Percentiles rank a stretch among this genome's conserved stretches.
Conservation (phyloP, 2,329 filamentous ascomycete species). For the Aspergillus alliaceus region DNA sequence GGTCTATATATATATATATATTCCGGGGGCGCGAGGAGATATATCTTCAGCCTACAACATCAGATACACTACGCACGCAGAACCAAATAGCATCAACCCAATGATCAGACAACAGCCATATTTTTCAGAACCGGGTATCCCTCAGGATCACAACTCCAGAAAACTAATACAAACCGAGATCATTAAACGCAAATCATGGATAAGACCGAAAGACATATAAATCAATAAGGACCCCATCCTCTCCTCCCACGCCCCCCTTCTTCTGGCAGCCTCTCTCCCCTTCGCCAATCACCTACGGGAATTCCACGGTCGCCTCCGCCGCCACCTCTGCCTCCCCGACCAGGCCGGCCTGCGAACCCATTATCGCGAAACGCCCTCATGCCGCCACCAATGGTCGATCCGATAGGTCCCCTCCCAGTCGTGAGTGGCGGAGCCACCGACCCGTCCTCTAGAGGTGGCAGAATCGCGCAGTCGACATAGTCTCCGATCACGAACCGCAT, state of each 20-base stretch:
- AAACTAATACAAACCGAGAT: conserved; percentile 1
- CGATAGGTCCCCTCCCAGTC: conserved; percentile 45
- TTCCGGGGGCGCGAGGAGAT: not conserved
- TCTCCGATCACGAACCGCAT: conserved; percentile 85
- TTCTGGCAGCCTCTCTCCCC: conserved; percentile 49
- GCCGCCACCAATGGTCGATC: conserved; percentile 40
- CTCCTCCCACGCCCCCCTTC: conserved; percentile 35
- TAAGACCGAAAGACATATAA: not conserved
- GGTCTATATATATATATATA: not conserved
- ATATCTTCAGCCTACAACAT: not conserved
- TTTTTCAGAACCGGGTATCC: conserved; percentile 13
- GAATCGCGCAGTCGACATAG: conserved; percentile 78
- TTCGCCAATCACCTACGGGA: conserved; percentile 50
- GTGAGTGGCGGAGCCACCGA: conserved; percentile 65
- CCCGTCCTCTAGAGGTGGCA: conserved; percentile 73
- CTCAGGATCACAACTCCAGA: conserved; percentile 15
- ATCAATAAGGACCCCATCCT: conserved; percentile 42
- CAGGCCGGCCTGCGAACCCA: conserved; percentile 42
- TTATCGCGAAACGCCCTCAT: conserved; percentile 48
- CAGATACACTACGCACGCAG: not conserved
- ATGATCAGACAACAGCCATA: not conserved
- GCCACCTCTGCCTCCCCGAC: conserved; percentile 42
- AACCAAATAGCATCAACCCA: not conserved
- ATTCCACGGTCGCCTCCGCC: conserved; percentile 44
- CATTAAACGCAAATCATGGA: not conserved